Base-by-base conservation (phyloP, 148 eudicot species). In the Hydrangea macrophylla region DNA sequence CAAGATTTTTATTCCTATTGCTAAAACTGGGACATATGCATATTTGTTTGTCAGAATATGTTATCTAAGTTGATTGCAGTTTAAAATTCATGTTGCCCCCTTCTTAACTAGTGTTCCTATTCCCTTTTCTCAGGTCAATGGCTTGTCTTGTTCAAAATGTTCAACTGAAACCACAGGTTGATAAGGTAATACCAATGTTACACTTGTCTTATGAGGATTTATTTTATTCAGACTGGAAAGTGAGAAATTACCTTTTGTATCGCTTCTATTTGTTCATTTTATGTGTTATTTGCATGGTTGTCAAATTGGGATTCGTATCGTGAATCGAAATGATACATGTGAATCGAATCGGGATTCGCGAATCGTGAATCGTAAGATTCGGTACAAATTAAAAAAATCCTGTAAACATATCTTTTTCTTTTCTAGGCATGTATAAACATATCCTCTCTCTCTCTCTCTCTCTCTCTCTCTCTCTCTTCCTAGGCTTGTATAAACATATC, bases 101-200 rank as follows among this genome's bases (percentile, higher is more conserved):
- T 40, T 28, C 4, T 45, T 35, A n/a, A 11, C 37, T 70, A 42
- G 48, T 67, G 6, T 42, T 53, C 62, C 10, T 71, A 64, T 53
- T 59, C 27, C 24, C n/a, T 72, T 58, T 17, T 60, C 44, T 68
- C 65, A 94, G 98, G 87, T 59, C 68, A 57, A 77, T 76, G 78
- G 78, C 67, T 69, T 82, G 76, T 74, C 86, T 76, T 68, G 69
- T 78, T 74, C 92, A 76, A 69, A 83, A 82, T 76, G 71, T 81
- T 57, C 75, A 72, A 61, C 79, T 74, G 61, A 73, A 51, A 23
- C 31, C 82, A 37, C 86, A 79, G 62, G 77, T 81, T 75, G 97
- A 94, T 74, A 92, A 90, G 98, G 98, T 94, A 86, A 73, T 20
- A 67, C 15, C n/a, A 33, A 63, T 45, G 56, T 28, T 42, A 13